Evolutionary conservation across 768 basidiomycete genomes (phyloP), one percentile per base, ranked within the genome.

Genomic region (Tulasnella sp.): DNA sequence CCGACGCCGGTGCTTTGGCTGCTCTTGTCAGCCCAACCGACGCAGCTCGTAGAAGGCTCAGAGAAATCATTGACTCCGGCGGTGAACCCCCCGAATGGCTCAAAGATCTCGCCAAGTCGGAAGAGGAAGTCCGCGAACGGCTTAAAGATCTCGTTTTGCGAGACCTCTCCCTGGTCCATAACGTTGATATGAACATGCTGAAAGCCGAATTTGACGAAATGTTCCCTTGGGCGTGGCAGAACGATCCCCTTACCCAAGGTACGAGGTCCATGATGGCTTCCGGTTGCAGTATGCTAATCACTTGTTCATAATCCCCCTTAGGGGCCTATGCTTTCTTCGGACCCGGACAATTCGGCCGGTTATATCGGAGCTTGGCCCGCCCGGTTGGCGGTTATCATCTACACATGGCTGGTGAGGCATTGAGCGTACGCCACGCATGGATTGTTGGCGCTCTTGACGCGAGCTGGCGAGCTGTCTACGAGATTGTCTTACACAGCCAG

Each of bases 291-390:
- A 12, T 6, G 22, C 31, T 58, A 40, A 14, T 58, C 12, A 31
- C 14, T 19, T 31, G 8, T 54, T 42, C 31, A 68, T 17, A 34
- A 39, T 31, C 25, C 7, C 17, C 5, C 9, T 29, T 68, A 85
- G 86, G 85, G 64, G 84, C 84, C 4, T 85, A 81, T 75, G 86
- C 85, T 0, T 79, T 79, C 78, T 87, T 86, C 67, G 82, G 82
- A 0, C 85, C 86, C 8, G 85, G 85, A 9, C 77, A 84, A 29
- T 86, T 85, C 72, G 76, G 78, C 12, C 77, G 81, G 7, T 45
- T 84, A 58, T 86, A 84, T 76, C 71, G 77, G 2, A 77, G 80
- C 7, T 79, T 86, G 29, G 84, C 77, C 22, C 5, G 36, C 12
- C 83, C 85, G 9, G 83, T 84, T 0, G 81, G 80, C 7, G 75